Conservation (phyloP, 768 basidiomycete genomes). For the Russula olivacea region DNA sequence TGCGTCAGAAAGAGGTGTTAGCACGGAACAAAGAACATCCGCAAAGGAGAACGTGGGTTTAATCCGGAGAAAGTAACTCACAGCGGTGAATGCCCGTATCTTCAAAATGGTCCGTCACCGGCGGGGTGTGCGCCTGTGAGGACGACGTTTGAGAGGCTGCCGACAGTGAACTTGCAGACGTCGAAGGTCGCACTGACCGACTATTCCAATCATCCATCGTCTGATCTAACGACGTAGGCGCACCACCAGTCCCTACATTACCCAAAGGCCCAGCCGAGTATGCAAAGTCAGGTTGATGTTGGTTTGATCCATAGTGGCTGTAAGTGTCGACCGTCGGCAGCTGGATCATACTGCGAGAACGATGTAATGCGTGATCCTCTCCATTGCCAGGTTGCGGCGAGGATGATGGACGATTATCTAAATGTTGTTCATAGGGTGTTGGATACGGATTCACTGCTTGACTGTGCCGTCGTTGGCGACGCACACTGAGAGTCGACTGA, state of each 20-base stretch:
- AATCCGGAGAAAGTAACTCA: slow-evolving; percentile 42
- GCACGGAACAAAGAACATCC: slow-evolving; percentile 8
- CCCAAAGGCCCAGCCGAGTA: slow-evolving; percentile 56
- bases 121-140: slow-evolving; percentile 77
- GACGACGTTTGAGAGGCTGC: slow-evolving; percentile 72
- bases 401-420: slow-evolving; percentile 25
- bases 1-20: slow-evolving; percentile 15
- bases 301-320: slow-evolving; percentile 23
- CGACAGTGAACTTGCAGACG: slow-evolving; percentile 69
- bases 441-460: slow-evolving; percentile 88
- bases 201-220: slow-evolving; percentile 28
- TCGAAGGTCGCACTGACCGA: slow-evolving; percentile 63
- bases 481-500: slow-evolving; percentile 55
- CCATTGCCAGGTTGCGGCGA: slow-evolving; percentile 28
- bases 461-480: slow-evolving; percentile 71
- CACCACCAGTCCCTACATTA: slow-evolving; percentile 24
- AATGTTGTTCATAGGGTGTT: slow-evolving; percentile 59
- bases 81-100: slow-evolving; percentile 80
- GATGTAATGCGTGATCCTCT: slow-evolving; percentile 53
- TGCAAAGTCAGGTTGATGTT: slow-evolving; percentile 69
- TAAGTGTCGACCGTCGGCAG: slow-evolving; percentile 58
- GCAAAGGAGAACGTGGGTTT: neutral
- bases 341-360: slow-evolving; percentile 81
- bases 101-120: slow-evolving; percentile 55
- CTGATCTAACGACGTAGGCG: slow-evolving; percentile 29